Conservation (phyloP, 805 yeast genomes). For the Candida maris region DNA sequence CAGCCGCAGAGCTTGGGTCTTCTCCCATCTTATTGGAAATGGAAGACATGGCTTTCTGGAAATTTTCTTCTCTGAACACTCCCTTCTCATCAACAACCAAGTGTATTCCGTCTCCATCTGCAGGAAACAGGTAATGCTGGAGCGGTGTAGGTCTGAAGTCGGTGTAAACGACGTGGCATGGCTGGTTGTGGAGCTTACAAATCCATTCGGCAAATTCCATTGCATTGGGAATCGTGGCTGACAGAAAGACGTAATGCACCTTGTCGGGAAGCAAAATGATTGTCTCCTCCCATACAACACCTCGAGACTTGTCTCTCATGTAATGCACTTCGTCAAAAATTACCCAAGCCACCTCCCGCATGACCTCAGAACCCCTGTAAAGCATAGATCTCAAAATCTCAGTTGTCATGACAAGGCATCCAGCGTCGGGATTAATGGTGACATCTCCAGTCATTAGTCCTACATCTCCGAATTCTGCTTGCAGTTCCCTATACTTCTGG, state of each 20-base stretch:
- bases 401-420: constrained; percentile 97
- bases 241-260: constrained; percentile 87
- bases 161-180: constrained; percentile 97
- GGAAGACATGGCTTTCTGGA: constrained; percentile 97
- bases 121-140: constrained; percentile 96
- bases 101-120: constrained; percentile 98
- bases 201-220: constrained; percentile 99
- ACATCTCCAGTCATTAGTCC: constrained; percentile 99
- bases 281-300: constrained; percentile 99
- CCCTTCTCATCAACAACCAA: constrained; percentile 97
- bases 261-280: constrained; percentile 93
- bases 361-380: constrained; percentile 94
- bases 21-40: constrained; percentile 81
- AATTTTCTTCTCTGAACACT: constrained; percentile 92
- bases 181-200: constrained; percentile 89
- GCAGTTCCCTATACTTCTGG: constrained; percentile 88
- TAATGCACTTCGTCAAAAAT: constrained; percentile 97
- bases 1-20: constrained; percentile 62
- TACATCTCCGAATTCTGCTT: constrained; percentile 93
- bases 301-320: constrained; percentile 96
- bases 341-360: constrained; percentile 99
- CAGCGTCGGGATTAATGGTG: constrained; percentile 96
- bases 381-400: constrained; percentile 96
- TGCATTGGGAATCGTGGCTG: constrained; percentile 97
- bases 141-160: constrained; percentile 98